These are phyloP conservation scores for Achaetomiella virescens DNA, from an alignment of 495 filamentous ascomycete genomes.

Conservation along the genomic window DNA sequence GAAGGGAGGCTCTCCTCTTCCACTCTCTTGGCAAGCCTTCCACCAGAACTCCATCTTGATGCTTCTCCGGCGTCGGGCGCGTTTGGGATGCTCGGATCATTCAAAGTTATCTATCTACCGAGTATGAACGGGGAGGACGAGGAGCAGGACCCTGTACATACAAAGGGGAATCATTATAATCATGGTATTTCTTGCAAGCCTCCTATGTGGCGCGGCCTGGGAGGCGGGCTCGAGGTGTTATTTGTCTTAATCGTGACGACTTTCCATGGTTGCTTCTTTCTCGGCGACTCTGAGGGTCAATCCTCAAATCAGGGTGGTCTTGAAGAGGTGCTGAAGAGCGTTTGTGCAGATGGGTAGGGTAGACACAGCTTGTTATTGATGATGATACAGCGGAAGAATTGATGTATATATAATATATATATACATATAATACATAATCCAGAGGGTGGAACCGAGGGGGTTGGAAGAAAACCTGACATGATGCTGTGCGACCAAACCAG, in stretches of 20 bases:
- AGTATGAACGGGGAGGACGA: not conserved
- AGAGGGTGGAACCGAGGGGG: not conserved
- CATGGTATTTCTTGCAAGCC: not conserved
- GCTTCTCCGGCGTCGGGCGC: not conserved
- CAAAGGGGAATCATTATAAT: not conserved
- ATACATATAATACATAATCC: too few species aligned
- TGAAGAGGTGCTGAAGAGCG: too few species aligned
- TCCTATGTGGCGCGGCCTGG: not conserved
- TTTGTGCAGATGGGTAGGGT: too few species aligned
- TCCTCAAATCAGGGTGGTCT: too few species aligned
- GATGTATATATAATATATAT: too few species aligned
- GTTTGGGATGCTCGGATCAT: not conserved
- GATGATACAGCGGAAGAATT: too few species aligned
- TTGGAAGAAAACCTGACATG: too few species aligned
- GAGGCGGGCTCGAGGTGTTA: not conserved
- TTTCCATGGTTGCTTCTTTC: not conserved
- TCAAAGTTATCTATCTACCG: not conserved
- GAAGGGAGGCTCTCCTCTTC: too few species aligned
- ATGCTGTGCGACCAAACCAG: too few species aligned
- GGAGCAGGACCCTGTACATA: conserved; percentile 2
- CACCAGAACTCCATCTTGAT: not conserved
- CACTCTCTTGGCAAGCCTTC: too few species aligned
- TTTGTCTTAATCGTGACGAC: not conserved
- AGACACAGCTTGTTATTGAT: too few species aligned
- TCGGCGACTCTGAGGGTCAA: not conserved